Base-by-base conservation (phyloP, 257 asterid species). In the Coffea eugenioides region DNA sequence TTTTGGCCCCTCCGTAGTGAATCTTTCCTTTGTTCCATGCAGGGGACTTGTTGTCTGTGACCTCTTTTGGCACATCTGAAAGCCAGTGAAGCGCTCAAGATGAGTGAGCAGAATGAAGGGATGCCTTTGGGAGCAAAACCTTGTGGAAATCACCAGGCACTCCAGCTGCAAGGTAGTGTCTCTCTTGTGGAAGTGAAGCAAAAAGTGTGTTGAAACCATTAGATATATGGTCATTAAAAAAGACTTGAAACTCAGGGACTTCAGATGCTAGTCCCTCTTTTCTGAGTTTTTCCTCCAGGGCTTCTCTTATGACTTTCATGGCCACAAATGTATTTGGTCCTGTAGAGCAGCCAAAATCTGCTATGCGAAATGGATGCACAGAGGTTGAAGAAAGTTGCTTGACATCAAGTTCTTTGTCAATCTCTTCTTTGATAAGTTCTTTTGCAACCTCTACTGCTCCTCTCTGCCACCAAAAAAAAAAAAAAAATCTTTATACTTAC, bases 271-370 rank as follows among this genome's bases (percentile, higher is more conserved):
- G 64, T 13, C 64, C 64, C 23, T 57, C 20, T 11, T 57, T 80
- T 45, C 14, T 20, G 16, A 69, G 43, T 52, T 84, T 84, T 20
- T 74, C 41, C 68, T 69, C 79, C 2, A 86, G 71, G 34, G 91
- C 88, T 69, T 78, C 73, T 8, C 73, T 84, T 78, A 89, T 86
- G 43, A 39, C 43, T 39, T 39, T 39, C 43, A 39, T 39, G 34
- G 43, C 43, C 43, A 39, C 43, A 39, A 39, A 39, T 39, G 43
- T 39, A 39, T 39, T 39, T 39, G 43, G 43, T 39, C 43, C 43
- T 39, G 43, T 39, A 39, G 43, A 39, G 43, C 43, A 39, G 43
- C 43, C 43, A 39, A 39, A 39, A 39, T 39, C 43, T 39, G 43
- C 43, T 39, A 39, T 39, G 43, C 43, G 43, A 39, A 39, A 39